phyloP scores from a whole-genome alignment of 768 basidiomycete genomes.

The Agaricus blazei region DNA sequence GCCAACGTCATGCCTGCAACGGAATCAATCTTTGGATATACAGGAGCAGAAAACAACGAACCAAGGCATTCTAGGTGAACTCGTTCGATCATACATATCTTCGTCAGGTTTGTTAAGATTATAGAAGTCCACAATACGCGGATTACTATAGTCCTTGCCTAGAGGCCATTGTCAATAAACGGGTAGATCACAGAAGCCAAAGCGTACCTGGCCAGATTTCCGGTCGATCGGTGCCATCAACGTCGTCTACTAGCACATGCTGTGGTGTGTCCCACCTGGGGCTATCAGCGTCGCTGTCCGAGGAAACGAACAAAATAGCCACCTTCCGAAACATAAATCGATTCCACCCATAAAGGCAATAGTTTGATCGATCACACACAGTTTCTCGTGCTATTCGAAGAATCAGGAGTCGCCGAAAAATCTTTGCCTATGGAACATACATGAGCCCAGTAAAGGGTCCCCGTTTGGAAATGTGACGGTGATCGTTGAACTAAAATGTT shows the following conservation, averaged over 20 bases:
- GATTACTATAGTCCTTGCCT: slow-evolving; percentile 97
- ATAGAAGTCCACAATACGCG: slow-evolving; percentile 81
- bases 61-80: slow-evolving; percentile 96
- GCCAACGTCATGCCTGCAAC: slow-evolving; percentile 87
- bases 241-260: slow-evolving; percentile 85
- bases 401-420: not conserved
- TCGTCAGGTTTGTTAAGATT: slow-evolving; percentile 85
- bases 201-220: slow-evolving; percentile 84
- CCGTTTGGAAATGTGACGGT: slow-evolving; percentile 95
- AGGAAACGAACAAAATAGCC: not conserved
- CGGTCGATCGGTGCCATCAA: slow-evolving; percentile 50
- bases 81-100: slow-evolving; percentile 91
- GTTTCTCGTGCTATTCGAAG: slow-evolving; percentile 79
- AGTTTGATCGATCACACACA: slow-evolving; percentile 95
- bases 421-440: slow-evolving; percentile 36
- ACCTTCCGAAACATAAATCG: slow-evolving; percentile 91
- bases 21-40: not conserved
- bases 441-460: slow-evolving; percentile 98
- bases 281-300: not conserved
- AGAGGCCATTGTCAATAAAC: not conserved
- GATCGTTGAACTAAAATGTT: slow-evolving; percentile 97
- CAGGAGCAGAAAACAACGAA: slow-evolving; percentile 26
- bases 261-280: slow-evolving; percentile 93
- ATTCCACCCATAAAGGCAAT: slow-evolving; percentile 98
- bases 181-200: not conserved